Percentiles rank a stretch among this genome's conserved stretches.
These are phyloP conservation scores for Anthracocystis walkeri DNA, from an alignment of 1,284 basidiomycete genomes.

Conservation along the genomic window DNA sequence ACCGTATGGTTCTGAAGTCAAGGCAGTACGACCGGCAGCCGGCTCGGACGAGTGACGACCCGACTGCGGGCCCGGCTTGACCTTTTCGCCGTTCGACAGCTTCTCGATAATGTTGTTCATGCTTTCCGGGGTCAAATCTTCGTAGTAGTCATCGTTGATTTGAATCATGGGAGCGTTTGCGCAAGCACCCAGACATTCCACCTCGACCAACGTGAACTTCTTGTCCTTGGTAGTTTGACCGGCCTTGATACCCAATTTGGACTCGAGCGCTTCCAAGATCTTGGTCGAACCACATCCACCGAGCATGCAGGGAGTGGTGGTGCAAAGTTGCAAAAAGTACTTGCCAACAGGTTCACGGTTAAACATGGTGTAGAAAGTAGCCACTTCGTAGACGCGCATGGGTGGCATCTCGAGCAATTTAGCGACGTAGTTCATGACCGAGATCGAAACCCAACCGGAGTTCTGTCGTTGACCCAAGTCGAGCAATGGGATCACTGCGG, in stretches of 20 bases:
- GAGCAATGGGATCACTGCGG: conserved; percentile 92
- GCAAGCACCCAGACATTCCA: conserved; percentile 96
- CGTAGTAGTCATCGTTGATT: conserved; percentile 96
- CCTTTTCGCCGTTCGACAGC: conserved; percentile 85
- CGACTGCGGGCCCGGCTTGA: conserved; percentile 91
- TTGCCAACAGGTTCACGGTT: conserved; percentile 86
- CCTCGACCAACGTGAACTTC: conserved; percentile 97
- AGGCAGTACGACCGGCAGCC: conserved; percentile 83
- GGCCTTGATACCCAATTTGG: conserved; percentile 84
- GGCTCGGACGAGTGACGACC: conserved; percentile 83
- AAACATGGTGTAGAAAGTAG: conserved; percentile 99
- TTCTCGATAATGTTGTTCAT: conserved; percentile 89
- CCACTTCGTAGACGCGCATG: conserved; percentile 99
- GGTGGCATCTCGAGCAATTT: conserved; percentile 88
- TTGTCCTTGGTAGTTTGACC: conserved; percentile 94
- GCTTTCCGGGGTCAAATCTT: conserved; percentile 93
- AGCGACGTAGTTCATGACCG: conserved; percentile 98
- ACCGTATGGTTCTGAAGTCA: conserved; percentile 89
- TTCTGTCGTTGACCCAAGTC: conserved; percentile 98
- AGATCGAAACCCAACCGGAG: conserved; percentile 98
- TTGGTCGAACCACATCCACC: conserved; percentile 85
- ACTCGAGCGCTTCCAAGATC: conserved; percentile 86
- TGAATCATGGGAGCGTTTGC: conserved; percentile 99
- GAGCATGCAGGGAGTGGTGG: conserved; percentile 98
- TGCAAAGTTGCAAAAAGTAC: conserved; percentile 97